phyloP scores from a whole-genome alignment of 257 asterid species.

The Salvia splendens region DNA sequence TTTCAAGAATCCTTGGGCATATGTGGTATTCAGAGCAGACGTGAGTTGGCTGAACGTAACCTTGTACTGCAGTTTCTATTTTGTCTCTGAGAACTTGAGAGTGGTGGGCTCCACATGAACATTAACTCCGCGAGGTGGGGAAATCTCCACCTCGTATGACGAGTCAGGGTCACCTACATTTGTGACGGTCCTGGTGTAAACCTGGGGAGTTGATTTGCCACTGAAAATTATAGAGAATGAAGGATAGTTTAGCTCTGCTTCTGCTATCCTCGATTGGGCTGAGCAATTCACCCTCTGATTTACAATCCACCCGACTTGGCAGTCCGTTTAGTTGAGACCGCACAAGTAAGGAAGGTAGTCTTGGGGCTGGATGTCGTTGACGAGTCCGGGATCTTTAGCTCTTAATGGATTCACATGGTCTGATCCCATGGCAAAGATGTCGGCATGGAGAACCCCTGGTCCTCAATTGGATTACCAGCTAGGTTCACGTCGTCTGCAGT shows the following conservation, averaged over 20 bases:
- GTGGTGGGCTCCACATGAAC: too few relatives aligned
- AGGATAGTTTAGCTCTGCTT: constrained; percentile 31
- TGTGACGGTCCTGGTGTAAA: constrained; percentile 30
- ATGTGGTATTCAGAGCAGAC: too few relatives aligned
- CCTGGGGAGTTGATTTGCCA: constrained; percentile 6
- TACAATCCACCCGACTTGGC: constrained; percentile 2
- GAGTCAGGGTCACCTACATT: constrained; percentile 32
- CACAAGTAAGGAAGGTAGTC: constrained; percentile 37
- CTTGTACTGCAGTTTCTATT: too few relatives aligned
- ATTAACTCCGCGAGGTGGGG: too few relatives aligned
- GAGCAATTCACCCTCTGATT: constrained; percentile 25
- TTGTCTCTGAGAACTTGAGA: too few relatives aligned
- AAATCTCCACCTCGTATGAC: constrained; percentile 12
- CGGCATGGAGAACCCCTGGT: constrained; percentile 27
- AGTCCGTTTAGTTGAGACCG: constrained; percentile 26
- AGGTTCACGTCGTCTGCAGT: constrained; percentile 33
- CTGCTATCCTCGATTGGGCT: not conserved
- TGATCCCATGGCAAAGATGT: constrained; percentile 33
- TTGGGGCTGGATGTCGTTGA: constrained; percentile 21
- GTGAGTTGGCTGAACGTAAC: too few relatives aligned
- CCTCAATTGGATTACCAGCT: constrained; percentile 23
- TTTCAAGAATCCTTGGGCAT: too few relatives aligned
- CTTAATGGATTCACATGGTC: constrained; percentile 38
- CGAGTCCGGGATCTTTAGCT: constrained; percentile 33
- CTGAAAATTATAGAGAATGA: constrained; percentile 16